A percentile compares a stretch with the other conserved stretches of the same genome.
phyloP scores from a whole-genome alignment of 2,329 filamentous ascomycete genomes.

The Allantophomopsis cytisporea region DNA sequence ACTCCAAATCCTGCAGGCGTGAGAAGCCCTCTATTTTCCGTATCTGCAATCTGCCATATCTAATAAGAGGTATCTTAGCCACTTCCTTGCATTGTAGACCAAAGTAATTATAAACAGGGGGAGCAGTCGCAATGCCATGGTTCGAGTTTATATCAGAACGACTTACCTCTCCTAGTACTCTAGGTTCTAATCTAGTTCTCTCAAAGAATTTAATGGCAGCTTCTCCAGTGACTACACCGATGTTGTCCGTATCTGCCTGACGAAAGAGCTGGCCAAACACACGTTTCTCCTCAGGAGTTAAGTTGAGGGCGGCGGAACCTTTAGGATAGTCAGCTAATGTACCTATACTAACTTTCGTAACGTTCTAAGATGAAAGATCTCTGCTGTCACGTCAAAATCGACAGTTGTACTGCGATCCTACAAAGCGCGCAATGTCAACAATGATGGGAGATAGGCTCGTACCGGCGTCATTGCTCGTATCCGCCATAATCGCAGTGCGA shows the following conservation, averaged over 20 bases:
- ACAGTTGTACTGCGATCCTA: too few relatives aligned
- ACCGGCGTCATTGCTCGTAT: constrained; percentile 3
- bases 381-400: too few relatives aligned
- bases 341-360: too few relatives aligned
- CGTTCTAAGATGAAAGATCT: too few relatives aligned
- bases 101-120: constrained; percentile 9
- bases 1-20: constrained; percentile 89
- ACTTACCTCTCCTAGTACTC: constrained; percentile 73
- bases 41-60: constrained; percentile 99
- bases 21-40: constrained; percentile 86
- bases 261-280: constrained; percentile 88
- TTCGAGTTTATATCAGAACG: background rate
- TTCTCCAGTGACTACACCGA: constrained; percentile 91
- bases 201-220: constrained; percentile 96
- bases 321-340: constrained; percentile 7
- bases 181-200: constrained; percentile 78
- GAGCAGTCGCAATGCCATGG: too few relatives aligned
- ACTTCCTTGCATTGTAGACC: too few relatives aligned
- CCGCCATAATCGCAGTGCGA: constrained; percentile 1
- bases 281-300: constrained; percentile 84
- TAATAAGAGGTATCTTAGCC: constrained; percentile 21
- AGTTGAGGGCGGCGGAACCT: constrained; percentile 62
- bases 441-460: background rate
- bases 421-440: too few relatives aligned
- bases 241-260: constrained; percentile 79